Percentiles rank a stretch among this genome's conserved stretches.
phyloP scores from a whole-genome alignment of 305 asterid genomes.

The Euphrasia arctica region DNA sequence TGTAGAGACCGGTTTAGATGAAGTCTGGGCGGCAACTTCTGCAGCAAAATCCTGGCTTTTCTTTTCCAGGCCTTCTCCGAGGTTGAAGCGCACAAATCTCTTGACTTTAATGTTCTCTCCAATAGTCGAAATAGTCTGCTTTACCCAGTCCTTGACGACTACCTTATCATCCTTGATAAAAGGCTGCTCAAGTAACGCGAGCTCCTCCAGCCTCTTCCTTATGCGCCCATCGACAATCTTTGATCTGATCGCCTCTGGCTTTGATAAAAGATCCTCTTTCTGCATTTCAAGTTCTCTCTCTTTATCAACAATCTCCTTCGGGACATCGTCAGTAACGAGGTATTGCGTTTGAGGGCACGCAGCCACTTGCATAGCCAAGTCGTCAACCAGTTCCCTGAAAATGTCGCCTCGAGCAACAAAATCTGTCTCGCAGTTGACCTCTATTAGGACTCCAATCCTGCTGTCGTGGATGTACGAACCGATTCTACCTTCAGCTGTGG shows the following conservation, averaged over 20 bases:
- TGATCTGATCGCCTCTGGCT: constrained; percentile 87
- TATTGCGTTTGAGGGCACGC: constrained; percentile 93
- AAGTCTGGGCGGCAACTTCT: constrained; percentile 97
- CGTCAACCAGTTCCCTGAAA: constrained; percentile 82
- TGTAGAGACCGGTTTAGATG: constrained; percentile 54
- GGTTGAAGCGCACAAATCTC: constrained; percentile 77
- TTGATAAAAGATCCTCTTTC: constrained; percentile 79
- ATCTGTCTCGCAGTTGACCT: constrained; percentile 96
- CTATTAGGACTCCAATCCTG: constrained; percentile 86
- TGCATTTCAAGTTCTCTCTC: constrained; percentile 90
- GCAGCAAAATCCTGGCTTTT: constrained; percentile 93
- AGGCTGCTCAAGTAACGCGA: constrained; percentile 87
- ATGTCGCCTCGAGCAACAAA: constrained; percentile 94
- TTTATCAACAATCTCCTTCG: constrained; percentile 61
- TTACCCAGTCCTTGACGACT: constrained; percentile 85
- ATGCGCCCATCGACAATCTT: constrained; percentile 93
- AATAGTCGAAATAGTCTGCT: constrained; percentile 80
- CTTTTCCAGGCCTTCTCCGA: constrained; percentile 97
- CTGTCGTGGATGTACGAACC: constrained; percentile 90
- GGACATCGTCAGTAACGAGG: constrained; percentile 72
- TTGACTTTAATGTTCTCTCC: constrained; percentile 93
- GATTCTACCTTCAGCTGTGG: constrained; percentile 92
- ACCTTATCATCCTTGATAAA: constrained; percentile 89
- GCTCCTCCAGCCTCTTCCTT: constrained; percentile 80
- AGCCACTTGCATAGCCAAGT: constrained; percentile 98